Conservation (phyloP, 495 filamentous ascomycete genomes). For the Aspergillus olivimuriae region DNA sequence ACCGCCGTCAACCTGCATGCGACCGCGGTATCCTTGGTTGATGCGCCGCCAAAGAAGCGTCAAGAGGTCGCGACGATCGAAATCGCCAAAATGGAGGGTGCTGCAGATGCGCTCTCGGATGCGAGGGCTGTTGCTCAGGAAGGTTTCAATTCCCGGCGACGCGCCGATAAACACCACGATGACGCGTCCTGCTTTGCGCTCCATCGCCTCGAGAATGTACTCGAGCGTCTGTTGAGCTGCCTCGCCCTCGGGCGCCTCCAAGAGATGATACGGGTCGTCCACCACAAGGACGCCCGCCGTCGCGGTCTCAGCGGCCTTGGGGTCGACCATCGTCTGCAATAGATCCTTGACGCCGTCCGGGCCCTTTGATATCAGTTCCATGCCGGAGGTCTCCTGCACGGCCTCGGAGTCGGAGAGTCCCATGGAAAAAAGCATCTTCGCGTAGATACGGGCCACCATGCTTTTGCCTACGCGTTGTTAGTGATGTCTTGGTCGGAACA, state of each 20-base stretch:
- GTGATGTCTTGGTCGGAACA: no score
- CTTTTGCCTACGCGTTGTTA: conserved; percentile 10
- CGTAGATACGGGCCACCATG: conserved; percentile 14
- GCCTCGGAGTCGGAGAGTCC: conserved; percentile 9
- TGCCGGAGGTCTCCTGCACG: conserved; percentile 9
- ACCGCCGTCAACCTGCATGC: conserved; percentile 52
- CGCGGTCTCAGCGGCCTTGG: background rate
- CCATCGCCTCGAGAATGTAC: conserved; percentile 8
- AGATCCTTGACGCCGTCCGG: conserved; percentile 53
- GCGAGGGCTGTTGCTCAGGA: conserved; percentile 62
- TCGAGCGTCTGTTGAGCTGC: conserved; percentile 8
- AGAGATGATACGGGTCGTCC: conserved; percentile 53
- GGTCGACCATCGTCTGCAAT: conserved; percentile 37
- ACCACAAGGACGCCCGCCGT: conserved; percentile 50
- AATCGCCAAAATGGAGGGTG: conserved; percentile 55
- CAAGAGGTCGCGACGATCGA: conserved; percentile 31
- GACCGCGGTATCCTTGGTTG: conserved; percentile 25
- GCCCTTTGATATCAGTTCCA: conserved; percentile 51
- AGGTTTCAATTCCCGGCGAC: conserved; percentile 58
- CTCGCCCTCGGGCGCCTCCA: conserved; percentile 4
- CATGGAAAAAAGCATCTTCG: conserved; percentile 13
- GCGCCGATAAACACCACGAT: conserved; percentile 64
- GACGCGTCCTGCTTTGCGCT: conserved; percentile 47
- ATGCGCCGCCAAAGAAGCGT: conserved; percentile 7
- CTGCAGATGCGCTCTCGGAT: conserved; percentile 55